Conservation (phyloP, 352 stramenopile species). For the Phytophthora cryptogea region DNA sequence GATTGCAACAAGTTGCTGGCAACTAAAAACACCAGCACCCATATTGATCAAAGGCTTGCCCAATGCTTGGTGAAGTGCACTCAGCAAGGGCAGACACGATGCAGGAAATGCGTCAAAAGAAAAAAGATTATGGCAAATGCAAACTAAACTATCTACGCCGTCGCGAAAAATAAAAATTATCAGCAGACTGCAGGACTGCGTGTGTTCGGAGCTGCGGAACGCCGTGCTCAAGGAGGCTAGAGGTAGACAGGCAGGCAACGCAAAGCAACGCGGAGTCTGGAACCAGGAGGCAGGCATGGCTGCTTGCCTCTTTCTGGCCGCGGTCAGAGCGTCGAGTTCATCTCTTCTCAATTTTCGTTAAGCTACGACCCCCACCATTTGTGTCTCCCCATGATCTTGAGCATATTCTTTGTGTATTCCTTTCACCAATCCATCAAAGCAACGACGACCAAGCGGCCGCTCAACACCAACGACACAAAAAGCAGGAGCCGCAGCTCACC, state of each 20-base stretch:
- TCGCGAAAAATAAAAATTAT: constrained; percentile 34
- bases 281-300: constrained; percentile 16
- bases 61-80: too few relatives aligned
- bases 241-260: constrained; percentile 29
- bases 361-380: constrained; percentile 50
- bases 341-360: constrained; percentile 63
- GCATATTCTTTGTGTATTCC: constrained; percentile 30
- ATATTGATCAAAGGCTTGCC: too few relatives aligned
- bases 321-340: constrained; percentile 46
- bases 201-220: constrained; percentile 13
- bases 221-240: constrained; percentile 22
- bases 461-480: constrained; percentile 41
- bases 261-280: constrained; percentile 32
- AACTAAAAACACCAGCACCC: too few relatives aligned
- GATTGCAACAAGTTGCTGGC: too few relatives aligned
- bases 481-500: constrained; percentile 40
- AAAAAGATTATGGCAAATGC: constrained; percentile 24
- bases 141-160: constrained; percentile 43
- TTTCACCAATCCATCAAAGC: constrained; percentile 32
- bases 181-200: constrained; percentile 14
- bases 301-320: constrained; percentile 25
- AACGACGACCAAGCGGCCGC: constrained; percentile 31
- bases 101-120: constrained; percentile 25
- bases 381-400: constrained; percentile 41
- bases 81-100: background rate